Conservation (phyloP, 2,329 filamentous ascomycete species). For the Pseudocercospora ulei region DNA sequence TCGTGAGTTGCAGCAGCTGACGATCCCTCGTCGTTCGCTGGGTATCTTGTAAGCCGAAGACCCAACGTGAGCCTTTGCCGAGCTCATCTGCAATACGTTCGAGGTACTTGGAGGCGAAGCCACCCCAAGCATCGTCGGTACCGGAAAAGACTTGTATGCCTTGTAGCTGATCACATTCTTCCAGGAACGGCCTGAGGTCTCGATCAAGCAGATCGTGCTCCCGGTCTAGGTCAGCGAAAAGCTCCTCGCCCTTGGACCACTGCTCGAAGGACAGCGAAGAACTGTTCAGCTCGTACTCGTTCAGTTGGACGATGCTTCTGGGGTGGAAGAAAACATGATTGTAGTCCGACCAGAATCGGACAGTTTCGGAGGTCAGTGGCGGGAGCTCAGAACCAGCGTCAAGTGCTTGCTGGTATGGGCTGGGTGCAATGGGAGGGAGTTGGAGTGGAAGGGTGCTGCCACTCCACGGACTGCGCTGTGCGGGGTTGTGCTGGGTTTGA, state of each 20-base stretch:
- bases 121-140: constrained; percentile 46
- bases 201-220: constrained; percentile 82
- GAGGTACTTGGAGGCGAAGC: constrained; percentile 40
- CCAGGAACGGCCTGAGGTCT: constrained; percentile 77
- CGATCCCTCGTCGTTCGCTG: constrained; percentile 45
- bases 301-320: constrained; percentile 72
- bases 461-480: constrained; percentile 45
- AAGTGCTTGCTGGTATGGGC: constrained; percentile 68
- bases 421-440: constrained; percentile 57
- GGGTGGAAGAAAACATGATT: constrained; percentile 89
- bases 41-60: constrained; percentile 69
- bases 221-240: constrained; percentile 48
- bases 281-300: constrained; percentile 77
- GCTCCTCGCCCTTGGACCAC: constrained; percentile 61
- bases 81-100: constrained; percentile 79
- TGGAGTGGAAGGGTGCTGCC: constrained; percentile 59
- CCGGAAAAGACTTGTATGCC: constrained; percentile 59
- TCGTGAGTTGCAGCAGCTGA: constrained; percentile 56
- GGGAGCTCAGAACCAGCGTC: constrained; percentile 59
- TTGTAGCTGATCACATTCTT: constrained; percentile 89
- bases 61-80: constrained; percentile 75
- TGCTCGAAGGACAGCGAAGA: constrained; percentile 71
- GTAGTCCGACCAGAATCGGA: constrained; percentile 97
- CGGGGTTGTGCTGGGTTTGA: constrained; percentile 37
- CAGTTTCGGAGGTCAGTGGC: constrained; percentile 55